Conservation (phyloP, 2,329 filamentous ascomycete species). For the Zopfia rhizophila region DNA sequence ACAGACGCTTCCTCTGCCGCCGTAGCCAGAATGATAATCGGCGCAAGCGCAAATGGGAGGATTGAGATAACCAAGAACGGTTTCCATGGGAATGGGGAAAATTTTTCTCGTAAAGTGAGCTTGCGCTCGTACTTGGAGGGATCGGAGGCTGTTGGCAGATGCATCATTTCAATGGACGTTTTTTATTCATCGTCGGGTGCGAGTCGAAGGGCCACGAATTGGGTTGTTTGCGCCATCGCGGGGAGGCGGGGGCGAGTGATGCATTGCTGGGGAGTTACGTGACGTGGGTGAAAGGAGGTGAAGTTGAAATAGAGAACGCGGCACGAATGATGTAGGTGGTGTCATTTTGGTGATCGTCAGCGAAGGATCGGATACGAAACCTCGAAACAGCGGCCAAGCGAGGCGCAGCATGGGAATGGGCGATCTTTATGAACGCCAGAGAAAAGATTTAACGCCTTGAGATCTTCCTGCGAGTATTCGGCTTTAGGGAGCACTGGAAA, state of each 20-base stretch:
- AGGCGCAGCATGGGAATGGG: too few relatives aligned
- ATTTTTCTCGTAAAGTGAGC: slow-evolving; percentile 19
- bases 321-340: background rate
- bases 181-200: too few relatives aligned
- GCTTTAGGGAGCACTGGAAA: too few relatives aligned
- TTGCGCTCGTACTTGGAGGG: slow-evolving; percentile 7
- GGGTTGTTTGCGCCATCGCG: slow-evolving; percentile 6
- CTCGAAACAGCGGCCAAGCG: too few relatives aligned
- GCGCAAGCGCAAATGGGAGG: slow-evolving; percentile 34
- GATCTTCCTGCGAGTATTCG: too few relatives aligned
- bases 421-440: too few relatives aligned
- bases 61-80: slow-evolving; percentile 26
- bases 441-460: too few relatives aligned
- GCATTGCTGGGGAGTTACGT: too few relatives aligned
- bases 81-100: slow-evolving; percentile 35
- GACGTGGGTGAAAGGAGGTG: too few relatives aligned
- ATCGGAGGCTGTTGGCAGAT: too few relatives aligned
- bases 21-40: slow-evolving; percentile 39
- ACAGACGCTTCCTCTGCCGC: slow-evolving; percentile 40
- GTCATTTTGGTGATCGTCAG: slow-evolving; percentile 7
- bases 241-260: background rate
- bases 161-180: too few relatives aligned
- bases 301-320: too few relatives aligned
- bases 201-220: slow-evolving; percentile 18
- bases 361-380: slow-evolving; percentile 10